Evolutionary conservation across 495 filamentous ascomycete species (phyloP).

Genomic region (Chaetomidium leptoderma): DNA sequence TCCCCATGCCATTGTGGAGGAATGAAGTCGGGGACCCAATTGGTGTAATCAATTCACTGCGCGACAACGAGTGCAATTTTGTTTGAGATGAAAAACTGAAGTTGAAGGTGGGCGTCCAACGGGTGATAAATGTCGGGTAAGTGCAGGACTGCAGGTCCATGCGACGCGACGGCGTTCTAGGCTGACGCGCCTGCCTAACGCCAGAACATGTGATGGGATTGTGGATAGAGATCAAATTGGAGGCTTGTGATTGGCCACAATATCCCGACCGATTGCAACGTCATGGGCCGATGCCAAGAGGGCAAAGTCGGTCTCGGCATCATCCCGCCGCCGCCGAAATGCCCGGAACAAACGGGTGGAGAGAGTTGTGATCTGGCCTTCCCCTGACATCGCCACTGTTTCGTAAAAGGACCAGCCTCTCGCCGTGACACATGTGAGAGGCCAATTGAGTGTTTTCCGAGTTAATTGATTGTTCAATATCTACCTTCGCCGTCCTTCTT

Average conservation of each 20-base stretch:
- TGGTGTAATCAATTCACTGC: not conserved
- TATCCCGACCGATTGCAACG: constrained; percentile 6
- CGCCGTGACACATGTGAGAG: not conserved
- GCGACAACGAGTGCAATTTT: not conserved
- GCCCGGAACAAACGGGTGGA: constrained; percentile 2
- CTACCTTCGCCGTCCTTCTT: not conserved
- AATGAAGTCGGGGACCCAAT: not conserved
- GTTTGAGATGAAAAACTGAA: not conserved
- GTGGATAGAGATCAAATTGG: not conserved
- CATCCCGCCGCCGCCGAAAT: constrained; percentile 4
- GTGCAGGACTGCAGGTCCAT: too few relatives aligned
- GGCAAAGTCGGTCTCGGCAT: not conserved
- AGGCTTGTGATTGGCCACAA: constrained; percentile 9
- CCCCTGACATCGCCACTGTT: constrained; percentile 6
- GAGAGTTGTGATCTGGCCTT: constrained; percentile 7
- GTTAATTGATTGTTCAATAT: not conserved
- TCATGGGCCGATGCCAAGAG: constrained; percentile 14
- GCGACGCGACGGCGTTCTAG: constrained; percentile 10
- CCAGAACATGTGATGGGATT: constrained; percentile 17
- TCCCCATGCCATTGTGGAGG: constrained; percentile 39
- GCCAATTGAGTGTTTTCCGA: not conserved
- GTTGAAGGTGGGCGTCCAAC: not conserved
- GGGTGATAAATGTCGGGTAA: not conserved
- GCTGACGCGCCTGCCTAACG: constrained; percentile 30
- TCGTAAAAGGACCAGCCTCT: not conserved